Evolutionary conservation across 208 protist genomes (phyloP), one percentile per base, ranked within the genome.

Genomic region (Kentomonas sorsogonicus): DNA sequence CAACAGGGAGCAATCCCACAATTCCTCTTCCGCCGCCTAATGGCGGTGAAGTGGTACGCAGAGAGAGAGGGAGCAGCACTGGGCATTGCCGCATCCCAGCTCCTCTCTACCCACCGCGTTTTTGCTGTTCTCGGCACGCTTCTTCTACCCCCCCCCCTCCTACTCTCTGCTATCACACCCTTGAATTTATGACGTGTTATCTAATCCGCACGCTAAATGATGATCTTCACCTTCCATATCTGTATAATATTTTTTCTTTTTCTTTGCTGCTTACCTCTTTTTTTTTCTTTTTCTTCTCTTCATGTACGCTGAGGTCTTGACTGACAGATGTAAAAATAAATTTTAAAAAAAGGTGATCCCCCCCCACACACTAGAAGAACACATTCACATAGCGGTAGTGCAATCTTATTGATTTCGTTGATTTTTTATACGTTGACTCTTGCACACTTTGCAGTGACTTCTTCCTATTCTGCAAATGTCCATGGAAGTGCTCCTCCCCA

Each of bases 361-460:
- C 33, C 5, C 5, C 33, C 6, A 46, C 41, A 46, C 13, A 46
- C 6, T 22, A 46, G 18, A 46, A 46, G 18, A 46, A 46, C 6
- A 46, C 6, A 6, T 9, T 18, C 9, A 46, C n/a, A n/a, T n/a
- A n/a, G n/a, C n/a, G n/a, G n/a, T n/a, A n/a, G n/a, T n/a, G n/a
- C 10, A 9, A 46, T 34, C 43, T 52, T 41, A 13, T 43, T 52
- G 16, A 45, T 34, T 61, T 22, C 15, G 6, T 46, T 48, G 6
- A 47, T 45, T 23, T n/a, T 54, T 53, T 44, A 9, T 63, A 44
- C 39, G 4, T 63, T 22, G 6, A 10, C 22, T 52, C 26, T 26
- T 16, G 6, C 16, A 57, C 44, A 29, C 11, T 36, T 72, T 80
- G 64, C 45, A 38, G 44, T 34, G 6, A 9, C 46, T 29, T n/a